Percentiles rank a stretch among this genome's conserved stretches.
Conservation (phyloP, 1,284 basidiomycete genomes). For the Trichosporon sp. region DNA sequence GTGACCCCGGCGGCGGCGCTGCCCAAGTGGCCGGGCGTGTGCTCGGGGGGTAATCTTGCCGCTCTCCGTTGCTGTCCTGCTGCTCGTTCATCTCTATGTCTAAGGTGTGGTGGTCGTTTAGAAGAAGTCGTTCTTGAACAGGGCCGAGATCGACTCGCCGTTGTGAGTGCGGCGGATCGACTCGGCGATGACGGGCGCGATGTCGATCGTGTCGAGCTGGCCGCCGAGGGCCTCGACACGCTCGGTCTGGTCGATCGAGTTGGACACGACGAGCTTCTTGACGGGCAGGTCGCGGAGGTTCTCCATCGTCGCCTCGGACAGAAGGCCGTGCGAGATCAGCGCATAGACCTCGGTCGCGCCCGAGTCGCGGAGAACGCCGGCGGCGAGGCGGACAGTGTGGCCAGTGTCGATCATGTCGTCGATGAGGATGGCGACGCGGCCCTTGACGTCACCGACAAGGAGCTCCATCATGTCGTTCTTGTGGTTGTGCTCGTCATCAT, state of each 20-base stretch:
- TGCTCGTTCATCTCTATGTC: slow-evolving; percentile 2
- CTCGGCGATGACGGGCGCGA: slow-evolving; percentile 87
- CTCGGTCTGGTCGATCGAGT: slow-evolving; percentile 67
- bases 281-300: slow-evolving; percentile 74
- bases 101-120: slow-evolving; percentile 2
- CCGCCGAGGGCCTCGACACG: slow-evolving; percentile 50
- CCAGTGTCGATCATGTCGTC: slow-evolving; percentile 99
- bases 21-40: neutral
- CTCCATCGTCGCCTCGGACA: slow-evolving; percentile 78
- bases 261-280: slow-evolving; percentile 80
- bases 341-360: slow-evolving; percentile 87
- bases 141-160: slow-evolving; percentile 55
- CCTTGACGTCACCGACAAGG: slow-evolving; percentile 91
- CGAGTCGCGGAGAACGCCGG: slow-evolving; percentile 75
- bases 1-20: neutral
- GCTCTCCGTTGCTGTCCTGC: neutral
- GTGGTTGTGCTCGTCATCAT: slow-evolving; percentile 43
- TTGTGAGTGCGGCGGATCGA: slow-evolving; percentile 96
- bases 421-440: slow-evolving; percentile 89
- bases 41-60: neutral
- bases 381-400: slow-evolving; percentile 77
- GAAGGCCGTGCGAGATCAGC: slow-evolving; percentile 83
- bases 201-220: slow-evolving; percentile 64
- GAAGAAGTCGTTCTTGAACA: slow-evolving; percentile 40
- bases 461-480: slow-evolving; percentile 75